Base-by-base conservation (phyloP, 139 green algal genomes). In the Chlorella sp. region DNA sequence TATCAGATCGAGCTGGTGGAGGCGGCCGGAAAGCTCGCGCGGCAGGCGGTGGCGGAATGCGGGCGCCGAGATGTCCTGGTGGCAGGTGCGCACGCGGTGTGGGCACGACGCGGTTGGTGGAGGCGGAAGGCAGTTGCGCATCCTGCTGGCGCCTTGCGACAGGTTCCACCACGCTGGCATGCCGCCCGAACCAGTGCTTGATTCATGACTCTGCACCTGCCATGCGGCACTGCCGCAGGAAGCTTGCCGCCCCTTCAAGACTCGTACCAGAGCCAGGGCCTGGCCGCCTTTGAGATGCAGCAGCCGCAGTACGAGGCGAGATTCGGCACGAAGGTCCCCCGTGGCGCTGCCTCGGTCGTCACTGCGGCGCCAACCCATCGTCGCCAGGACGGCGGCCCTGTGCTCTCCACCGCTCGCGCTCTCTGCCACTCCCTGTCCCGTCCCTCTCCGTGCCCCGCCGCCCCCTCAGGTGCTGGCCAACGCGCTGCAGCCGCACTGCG, bases 221-320 rank as follows among this genome's bases (percentile, higher is more conserved):
- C n/a, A n/a, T n/a, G n/a, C n/a, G n/a, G n/a, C n/a, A n/a, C n/a
- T n/a, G n/a, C n/a, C 23, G 59, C 78, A 63, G 78, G 80, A 36
- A 70, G 43, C 51, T 60, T 85, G 33, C 80, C 80, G 21, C 80
- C 80, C 15, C 63, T 85, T 38, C 45, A 58, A 45, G 80, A 84
- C 40, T 75, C 59, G 60, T 85, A 85, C 60, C 48, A 69, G 43
- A 67, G 59, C 3, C 19, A 60, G 5, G 58, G 63, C 5, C 42
- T 81, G 67, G 51, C 48, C 12, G 70, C 31, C 1, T 59, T 65
- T 46, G 77, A 67, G 60, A 53, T 71, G 60, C 59, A 77, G 62
- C 79, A 87, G 76, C 60, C 79, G 72, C 42, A 81, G 55, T 92
- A 92, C 41, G 50, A 35, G n/a, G 56, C 38, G n/a, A 3, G 19